phyloP scores from a whole-genome alignment of 371 early-diverging fungal genomes.

The Rhizopus stolonifer region DNA sequence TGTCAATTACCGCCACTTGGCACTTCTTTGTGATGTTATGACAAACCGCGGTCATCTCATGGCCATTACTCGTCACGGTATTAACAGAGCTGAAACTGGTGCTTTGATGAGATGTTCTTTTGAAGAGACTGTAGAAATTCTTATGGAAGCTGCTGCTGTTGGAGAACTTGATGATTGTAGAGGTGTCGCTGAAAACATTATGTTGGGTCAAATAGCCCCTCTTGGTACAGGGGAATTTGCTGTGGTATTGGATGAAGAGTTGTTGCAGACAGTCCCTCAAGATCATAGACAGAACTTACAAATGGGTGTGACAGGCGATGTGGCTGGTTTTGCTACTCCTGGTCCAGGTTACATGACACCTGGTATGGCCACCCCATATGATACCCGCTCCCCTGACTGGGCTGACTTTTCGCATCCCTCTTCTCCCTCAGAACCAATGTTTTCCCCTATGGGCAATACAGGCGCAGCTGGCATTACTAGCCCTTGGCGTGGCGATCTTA shows the following conservation, averaged over 20 bases:
- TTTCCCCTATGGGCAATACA: conserved; percentile 67
- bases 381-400: conserved; percentile 58
- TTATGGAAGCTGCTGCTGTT: conserved; percentile 95
- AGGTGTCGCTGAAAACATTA: conserved; percentile 98
- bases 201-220: conserved; percentile 98
- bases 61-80: conserved; percentile 99
- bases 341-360: conserved; percentile 62
- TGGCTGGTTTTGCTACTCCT: conserved; percentile 48
- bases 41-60: conserved; percentile 93
- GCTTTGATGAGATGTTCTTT: conserved; percentile 98
- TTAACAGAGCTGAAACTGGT: conserved; percentile 96
- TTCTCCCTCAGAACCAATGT: conserved; percentile 60
- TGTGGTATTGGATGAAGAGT: conserved; percentile 89
- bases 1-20: conserved; percentile 98
- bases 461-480: conserved; percentile 47
- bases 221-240: conserved; percentile 98
- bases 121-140: conserved; percentile 99
- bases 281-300: conserved; percentile 44
- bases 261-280: conserved; percentile 65
- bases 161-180: conserved; percentile 94
- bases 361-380: conserved; percentile 55
- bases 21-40: conserved; percentile 98
- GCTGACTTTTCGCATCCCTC: conserved; percentile 60
- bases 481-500: conserved; percentile 55
- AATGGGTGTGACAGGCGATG: conserved; percentile 43